phyloP scores from a whole-genome alignment of 495 filamentous ascomycete species.

The Aspergillus cavernicola region DNA sequence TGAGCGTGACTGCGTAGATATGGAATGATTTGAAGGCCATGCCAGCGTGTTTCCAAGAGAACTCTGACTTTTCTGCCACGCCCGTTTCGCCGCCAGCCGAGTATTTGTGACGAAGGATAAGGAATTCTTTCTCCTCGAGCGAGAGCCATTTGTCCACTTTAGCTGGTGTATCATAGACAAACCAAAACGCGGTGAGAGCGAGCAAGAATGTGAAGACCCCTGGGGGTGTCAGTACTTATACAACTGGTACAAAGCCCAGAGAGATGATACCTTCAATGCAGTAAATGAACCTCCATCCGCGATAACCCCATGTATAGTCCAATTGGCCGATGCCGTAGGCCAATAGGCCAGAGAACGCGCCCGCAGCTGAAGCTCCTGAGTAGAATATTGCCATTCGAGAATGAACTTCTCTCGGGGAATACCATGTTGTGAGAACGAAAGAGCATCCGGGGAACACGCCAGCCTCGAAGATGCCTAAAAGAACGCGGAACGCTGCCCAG shows the following conservation, averaged over 20 bases:
- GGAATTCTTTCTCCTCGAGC: conserved; percentile 67
- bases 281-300: conserved; percentile 81
- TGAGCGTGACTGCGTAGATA: not conserved
- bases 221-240: not conserved
- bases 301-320: conserved; percentile 56
- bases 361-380: conserved; percentile 69
- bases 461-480: conserved; percentile 75
- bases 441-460: conserved; percentile 68
- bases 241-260: not conserved
- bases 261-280: conserved; percentile 56
- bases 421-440: conserved; percentile 68
- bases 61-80: not conserved
- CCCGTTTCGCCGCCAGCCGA: not conserved
- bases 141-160: conserved; percentile 53
- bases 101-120: conserved; percentile 27
- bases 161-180: conserved; percentile 68
- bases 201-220: conserved; percentile 59
- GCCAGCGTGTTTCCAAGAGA: not conserved
- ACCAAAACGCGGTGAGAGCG: conserved; percentile 68
- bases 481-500: conserved; percentile 71
- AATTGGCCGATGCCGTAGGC: conserved; percentile 80
- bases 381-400: conserved; percentile 88
- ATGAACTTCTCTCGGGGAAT: conserved; percentile 76
- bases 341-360: conserved; percentile 78
- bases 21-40: not conserved